Base-by-base conservation (phyloP, 805 yeast species). In the Scheffersomyces ergatensis region DNA sequence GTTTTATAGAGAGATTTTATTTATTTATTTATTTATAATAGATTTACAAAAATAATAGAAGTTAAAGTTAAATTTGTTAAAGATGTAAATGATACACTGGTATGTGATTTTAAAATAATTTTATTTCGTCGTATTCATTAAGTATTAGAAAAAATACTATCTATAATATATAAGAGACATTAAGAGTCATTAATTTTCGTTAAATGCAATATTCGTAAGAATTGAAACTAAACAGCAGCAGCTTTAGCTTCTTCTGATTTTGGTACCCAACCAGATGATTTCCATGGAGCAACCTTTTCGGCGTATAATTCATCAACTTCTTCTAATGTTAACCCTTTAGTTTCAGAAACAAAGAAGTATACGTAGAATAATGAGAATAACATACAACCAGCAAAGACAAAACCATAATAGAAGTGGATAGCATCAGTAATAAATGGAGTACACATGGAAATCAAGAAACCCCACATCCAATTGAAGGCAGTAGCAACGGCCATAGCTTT, bases 281-380 rank as follows among this genome's bases (percentile, higher is more conserved):
- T 63, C 70, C 69, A 67, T 33, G 74, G 63, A 15, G 49, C 45
- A 38, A 65, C 45, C 41, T 55, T 58, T 40, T 62, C 62, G 39
- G 70, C 69, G 54, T 81, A 83, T 72, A 82, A 67, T 55, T 76
- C 80, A 59, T 86, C 89, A 48, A 86, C 87, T 64, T 86, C 89
- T 67, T 87, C 95, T 60, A 88, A 76, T 32, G 86, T 75, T 52
- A 86, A 74, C 45, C 95, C 95, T 67, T 79, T 81, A 41, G 95
- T 88, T 66, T 85, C 92, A 53, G 80, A 79, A 44, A 87, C 80
- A 50, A 76, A 73, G 72, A 86, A 80, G 73, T 75, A 80, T 36
- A 85, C 85, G 62, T 83, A 87, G 62, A 83, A 69, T 58, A 82
- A 65, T 41, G 82, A 73, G 48, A 80, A 77, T 31, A 80, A 63